Base-by-base conservation (phyloP, 768 basidiomycete species). In the Trametes villosa region DNA sequence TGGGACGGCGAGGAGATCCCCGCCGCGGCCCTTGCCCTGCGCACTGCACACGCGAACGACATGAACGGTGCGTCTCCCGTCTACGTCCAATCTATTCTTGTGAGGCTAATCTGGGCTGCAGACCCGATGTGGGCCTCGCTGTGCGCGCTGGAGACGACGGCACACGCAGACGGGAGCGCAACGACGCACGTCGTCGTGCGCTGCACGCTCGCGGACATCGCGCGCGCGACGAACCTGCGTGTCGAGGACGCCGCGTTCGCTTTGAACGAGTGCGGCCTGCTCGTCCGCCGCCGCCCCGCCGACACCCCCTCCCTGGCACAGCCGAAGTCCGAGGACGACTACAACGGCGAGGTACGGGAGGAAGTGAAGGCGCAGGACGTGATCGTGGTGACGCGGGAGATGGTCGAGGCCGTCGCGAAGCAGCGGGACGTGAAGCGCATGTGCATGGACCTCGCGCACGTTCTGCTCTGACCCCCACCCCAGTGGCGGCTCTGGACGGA, bases 181-280 rank as follows among this genome's bases (percentile, higher is more conserved):
- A 84, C 82, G 34, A 85, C 85, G 7, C 87, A 94, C 63, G 80
- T 90, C 57, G 78, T 83, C 41, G 80, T 91, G 27, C 76, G 75
- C 22, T 92, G 90, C 71, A 87, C 88, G 20, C 81, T 98, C n/a
- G 78, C 77, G 9, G 87, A 92, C 34, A 85, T 98, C 57, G 88
- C 94, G 1, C 78, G 79, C 18, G 91, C 88, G 29, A 92, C 92
- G 47, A 88, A 91, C 73, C 77, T 98, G 53, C 83, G 92, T 1
- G 72, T 87, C 0, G 93, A 97, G 56, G 96, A 98, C 71, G 85
- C 88, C 0, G 89, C 93, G 0, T 95, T 93, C 74, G 93, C 95
- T 2, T 73, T 98, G 65, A 88, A 91, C 57, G 94, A 96, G 70
- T 88, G 91, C 60, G 94, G 94, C 29, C 73, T 98, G 54, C 79